Conservation (phyloP, 495 filamentous ascomycete genomes). For the Barbatosphaeria neglecta region DNA sequence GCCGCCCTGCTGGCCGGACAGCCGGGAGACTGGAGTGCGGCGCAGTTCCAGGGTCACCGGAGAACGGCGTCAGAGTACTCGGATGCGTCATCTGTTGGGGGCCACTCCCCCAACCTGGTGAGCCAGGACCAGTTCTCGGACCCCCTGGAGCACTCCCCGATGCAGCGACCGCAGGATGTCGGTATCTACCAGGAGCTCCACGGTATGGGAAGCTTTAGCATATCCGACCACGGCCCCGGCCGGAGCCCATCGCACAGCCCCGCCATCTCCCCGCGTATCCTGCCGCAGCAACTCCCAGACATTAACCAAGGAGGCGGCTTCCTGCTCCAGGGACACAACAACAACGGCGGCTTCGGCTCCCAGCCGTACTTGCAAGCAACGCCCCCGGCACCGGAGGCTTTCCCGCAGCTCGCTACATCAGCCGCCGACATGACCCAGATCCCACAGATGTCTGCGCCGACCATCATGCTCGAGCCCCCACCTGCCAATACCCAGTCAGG, state of each 20-base stretch:
- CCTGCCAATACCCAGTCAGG: conserved; percentile 52
- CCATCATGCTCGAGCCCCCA: conserved; percentile 82
- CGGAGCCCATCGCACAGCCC: conserved; percentile 76
- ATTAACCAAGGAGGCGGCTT: conserved; percentile 37
- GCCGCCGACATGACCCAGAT: conserved; percentile 38
- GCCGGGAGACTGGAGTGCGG: conserved; percentile 56
- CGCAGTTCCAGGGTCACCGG: conserved; percentile 66
- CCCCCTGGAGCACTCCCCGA: conserved; percentile 61
- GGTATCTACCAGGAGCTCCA: conserved; percentile 65
- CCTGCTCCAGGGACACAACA: conserved; percentile 34
- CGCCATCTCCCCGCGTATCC: conserved; percentile 70
- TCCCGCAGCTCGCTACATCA: conserved; percentile 40
- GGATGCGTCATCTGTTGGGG: conserved; percentile 63
- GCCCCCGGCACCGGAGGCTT: conserved; percentile 47
- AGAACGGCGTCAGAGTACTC: conserved; percentile 84
- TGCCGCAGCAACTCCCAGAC: conserved; percentile 56
- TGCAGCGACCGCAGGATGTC: conserved; percentile 63
- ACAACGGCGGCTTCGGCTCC: conserved; percentile 34
- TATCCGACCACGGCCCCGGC: conserved; percentile 58
- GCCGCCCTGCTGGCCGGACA: conserved; percentile 59
- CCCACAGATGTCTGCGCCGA: conserved; percentile 65
- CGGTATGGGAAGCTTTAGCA: conserved; percentile 66
- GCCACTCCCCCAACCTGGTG: conserved; percentile 64
- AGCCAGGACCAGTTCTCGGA: conserved; percentile 72
- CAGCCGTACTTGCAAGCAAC: conserved; percentile 45